Conservation (phyloP, 2,329 filamentous ascomycete species). For the Lithohypha guttulata region DNA sequence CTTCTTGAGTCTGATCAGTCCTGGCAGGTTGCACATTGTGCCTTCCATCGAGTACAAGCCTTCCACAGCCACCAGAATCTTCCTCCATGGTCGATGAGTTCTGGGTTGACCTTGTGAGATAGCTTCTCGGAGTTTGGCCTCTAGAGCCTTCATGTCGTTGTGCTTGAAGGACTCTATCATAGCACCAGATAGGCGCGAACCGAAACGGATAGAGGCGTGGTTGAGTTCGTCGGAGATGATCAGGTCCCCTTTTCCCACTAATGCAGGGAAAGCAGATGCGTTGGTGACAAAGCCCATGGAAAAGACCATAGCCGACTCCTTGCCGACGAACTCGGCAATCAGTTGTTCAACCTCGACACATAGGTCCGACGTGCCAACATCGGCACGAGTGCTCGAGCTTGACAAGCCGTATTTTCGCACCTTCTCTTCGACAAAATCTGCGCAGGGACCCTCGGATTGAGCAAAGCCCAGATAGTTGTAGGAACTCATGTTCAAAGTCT, state of each 20-base stretch:
- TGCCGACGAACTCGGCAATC: conserved; percentile 84
- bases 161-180: conserved; percentile 96
- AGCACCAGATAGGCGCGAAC: conserved; percentile 83
- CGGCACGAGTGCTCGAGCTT: conserved; percentile 67
- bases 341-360: conserved; percentile 80
- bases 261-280: conserved; percentile 78
- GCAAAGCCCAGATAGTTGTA: conserved; percentile 99
- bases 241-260: conserved; percentile 85
- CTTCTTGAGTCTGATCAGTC: conserved; percentile 73
- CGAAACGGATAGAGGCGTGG: conserved; percentile 93
- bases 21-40: conserved; percentile 95
- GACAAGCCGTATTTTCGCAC: conserved; percentile 79
- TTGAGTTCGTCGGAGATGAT: conserved; percentile 97
- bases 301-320: conserved; percentile 90
- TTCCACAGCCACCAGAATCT: conserved; percentile 92
- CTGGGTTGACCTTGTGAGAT: conserved; percentile 95
- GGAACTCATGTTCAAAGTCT: conserved; percentile 96
- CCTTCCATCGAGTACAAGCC: conserved; percentile 99
- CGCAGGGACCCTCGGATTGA: conserved; percentile 92
- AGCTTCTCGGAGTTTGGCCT: conserved; percentile 74
- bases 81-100: conserved; percentile 98
- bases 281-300: conserved; percentile 99
- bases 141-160: conserved; percentile 85
- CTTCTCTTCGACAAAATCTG: conserved; percentile 78
- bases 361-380: conserved; percentile 78